Conservation (phyloP, 2,329 filamentous ascomycete species). For the Ramularia endophylla region DNA sequence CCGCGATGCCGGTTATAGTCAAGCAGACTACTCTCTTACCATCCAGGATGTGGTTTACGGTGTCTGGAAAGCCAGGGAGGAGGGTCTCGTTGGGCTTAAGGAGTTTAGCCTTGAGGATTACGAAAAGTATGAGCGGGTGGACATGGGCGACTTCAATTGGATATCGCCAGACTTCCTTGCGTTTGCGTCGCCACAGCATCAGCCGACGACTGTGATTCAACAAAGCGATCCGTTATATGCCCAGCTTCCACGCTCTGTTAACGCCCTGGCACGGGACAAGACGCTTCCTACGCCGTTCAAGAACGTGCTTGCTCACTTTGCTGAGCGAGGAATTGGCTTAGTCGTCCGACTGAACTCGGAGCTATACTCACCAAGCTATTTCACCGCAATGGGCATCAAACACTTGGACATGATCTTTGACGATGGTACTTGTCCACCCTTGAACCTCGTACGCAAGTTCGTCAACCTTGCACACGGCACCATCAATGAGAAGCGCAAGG, state of each 20-base stretch:
- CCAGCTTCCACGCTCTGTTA: constrained; percentile 68
- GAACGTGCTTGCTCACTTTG: constrained; percentile 88
- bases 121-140: constrained; percentile 89
- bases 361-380: constrained; percentile 94
- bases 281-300: constrained; percentile 83
- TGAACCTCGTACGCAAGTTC: constrained; percentile 87
- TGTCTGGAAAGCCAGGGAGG: constrained; percentile 98
- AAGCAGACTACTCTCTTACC: constrained; percentile 91
- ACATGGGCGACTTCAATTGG: constrained; percentile 99
- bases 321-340: constrained; percentile 78
- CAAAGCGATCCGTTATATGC: constrained; percentile 67
- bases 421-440: constrained; percentile 88
- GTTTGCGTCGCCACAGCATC: constrained; percentile 89
- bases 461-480: constrained; percentile 92
- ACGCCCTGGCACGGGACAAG: constrained; percentile 60
- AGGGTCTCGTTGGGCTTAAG: constrained; percentile 82
- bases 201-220: constrained; percentile 66
- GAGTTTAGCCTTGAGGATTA: constrained; percentile 98
- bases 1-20: constrained; percentile 95
- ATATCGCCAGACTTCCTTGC: constrained; percentile 91
- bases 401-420: constrained; percentile 99
- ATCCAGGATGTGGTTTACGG: constrained; percentile 98
- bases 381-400: constrained; percentile 88
- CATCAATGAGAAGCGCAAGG: constrained; percentile 84
- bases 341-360: constrained; percentile 94